Evolutionary conservation across 352 stramenopile genomes (phyloP).

Genomic region (Phytopythium vexans): DNA sequence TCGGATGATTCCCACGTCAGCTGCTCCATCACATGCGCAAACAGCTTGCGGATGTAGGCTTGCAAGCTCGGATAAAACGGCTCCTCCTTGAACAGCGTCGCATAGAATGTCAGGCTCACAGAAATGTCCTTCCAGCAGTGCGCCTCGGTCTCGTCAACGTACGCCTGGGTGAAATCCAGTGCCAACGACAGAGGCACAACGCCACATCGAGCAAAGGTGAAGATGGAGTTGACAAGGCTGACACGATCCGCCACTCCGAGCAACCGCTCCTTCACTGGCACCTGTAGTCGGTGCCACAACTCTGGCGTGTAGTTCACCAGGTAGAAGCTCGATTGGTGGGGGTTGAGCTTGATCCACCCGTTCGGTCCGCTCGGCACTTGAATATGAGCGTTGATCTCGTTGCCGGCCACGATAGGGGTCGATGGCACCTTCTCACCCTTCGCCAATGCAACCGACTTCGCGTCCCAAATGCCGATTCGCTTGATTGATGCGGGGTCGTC

Average conservation of each 20-base stretch:
- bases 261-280: conserved; percentile 38
- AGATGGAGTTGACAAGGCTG: conserved; percentile 90
- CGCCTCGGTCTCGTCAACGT: conserved; percentile 50
- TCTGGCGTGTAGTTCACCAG: conserved; percentile 90
- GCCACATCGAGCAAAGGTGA: conserved; percentile 83
- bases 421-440: conserved; percentile 14
- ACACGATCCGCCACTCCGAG: conserved; percentile 88
- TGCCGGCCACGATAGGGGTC: conserved; percentile 50
- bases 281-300: conserved; percentile 82
- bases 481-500: conserved; percentile 38
- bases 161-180: conserved; percentile 61
- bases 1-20: conserved; percentile 47
- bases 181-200: conserved; percentile 43
- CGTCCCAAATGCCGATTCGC: conserved; percentile 67
- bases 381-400: conserved; percentile 85
- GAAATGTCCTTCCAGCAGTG: conserved; percentile 74
- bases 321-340: conserved; percentile 92
- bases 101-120: conserved; percentile 44
- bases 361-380: conserved; percentile 34
- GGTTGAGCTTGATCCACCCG: conserved; percentile 96
- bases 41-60: conserved; percentile 50
- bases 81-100: conserved; percentile 48
- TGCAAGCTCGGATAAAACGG: conserved; percentile 53
- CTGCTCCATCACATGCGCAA: conserved; percentile 43
- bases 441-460: conserved; percentile 25